Evolutionary conservation across 495 filamentous ascomycete species (phyloP), one percentile per base, ranked within the genome.

Genomic region (Achaetomiella virescens): DNA sequence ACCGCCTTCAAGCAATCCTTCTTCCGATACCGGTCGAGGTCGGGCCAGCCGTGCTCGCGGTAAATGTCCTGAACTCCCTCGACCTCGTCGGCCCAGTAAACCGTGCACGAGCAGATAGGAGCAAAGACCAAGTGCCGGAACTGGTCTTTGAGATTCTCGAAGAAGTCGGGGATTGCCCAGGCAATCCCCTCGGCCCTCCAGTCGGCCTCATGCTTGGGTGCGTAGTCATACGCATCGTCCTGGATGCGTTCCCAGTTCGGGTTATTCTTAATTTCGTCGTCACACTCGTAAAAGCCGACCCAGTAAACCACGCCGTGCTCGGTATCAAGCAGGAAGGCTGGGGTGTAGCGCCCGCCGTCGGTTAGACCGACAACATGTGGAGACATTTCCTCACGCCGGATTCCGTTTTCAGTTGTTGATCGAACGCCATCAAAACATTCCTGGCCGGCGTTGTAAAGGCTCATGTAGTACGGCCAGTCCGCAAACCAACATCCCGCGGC

Each of bases 251-350:
- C 48, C 18, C 48, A 22, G 5, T 35, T 21, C 10, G 48, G 35
- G 6, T 29, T 41, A 1, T 20, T 6, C 33, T 27, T 37, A 35
- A 59, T 41, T 29, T 38, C 29, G 44, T 40, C 12, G 27, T 22
- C 22, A 31, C 51, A 52, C 25, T 65, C 53, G n/a, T 45, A 18
- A n/a, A n/a, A n/a, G n/a, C n/a, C n/a, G n/a, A n/a, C n/a, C 60
- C 60, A 65, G 48, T 51, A 49, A 18, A 65, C 50, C 27, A 64
- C 46, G 8, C 64, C 64, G 1, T 54, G 58, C 43, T 64, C 33
- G 18, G 61, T 66, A 33, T 66, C 64, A 38, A 66, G 61, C 15
- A 66, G 41, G 25, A 66, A 58, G 12, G 20, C 37, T 14, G 48
- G 46, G 40, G 61, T 50, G 5, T 55, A 17, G 48, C 18, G 17